A percentile compares a stretch with the other conserved stretches of the same genome.
Conservation (phyloP, 78 protist genomes). For the Dictyostelium intermedium region DNA sequence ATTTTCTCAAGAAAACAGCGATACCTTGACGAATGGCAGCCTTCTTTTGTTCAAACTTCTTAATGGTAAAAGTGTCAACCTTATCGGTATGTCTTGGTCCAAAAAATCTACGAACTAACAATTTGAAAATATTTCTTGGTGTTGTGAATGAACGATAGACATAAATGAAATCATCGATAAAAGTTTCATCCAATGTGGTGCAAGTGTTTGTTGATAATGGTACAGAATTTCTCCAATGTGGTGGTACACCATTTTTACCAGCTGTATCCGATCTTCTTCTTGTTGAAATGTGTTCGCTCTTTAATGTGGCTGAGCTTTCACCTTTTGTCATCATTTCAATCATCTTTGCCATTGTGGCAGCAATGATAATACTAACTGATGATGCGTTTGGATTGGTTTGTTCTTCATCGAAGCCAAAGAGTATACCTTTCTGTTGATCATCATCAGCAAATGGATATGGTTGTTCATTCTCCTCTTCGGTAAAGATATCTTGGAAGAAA, state of each 20-base stretch:
- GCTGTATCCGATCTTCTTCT: conserved; percentile 63
- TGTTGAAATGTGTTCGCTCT: neutral
- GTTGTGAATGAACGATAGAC: conserved; percentile 77
- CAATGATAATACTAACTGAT: conserved; percentile 19
- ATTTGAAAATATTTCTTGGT: conserved; percentile 31
- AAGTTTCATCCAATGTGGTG: conserved; percentile 41
- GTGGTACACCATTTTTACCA: conserved; percentile 27
- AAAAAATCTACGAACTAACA: conserved; percentile 57
- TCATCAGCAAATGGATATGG: conserved; percentile 75
- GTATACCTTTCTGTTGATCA: conserved; percentile 62
- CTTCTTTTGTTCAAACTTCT: conserved; percentile 58
- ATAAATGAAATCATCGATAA: conserved; percentile 59
- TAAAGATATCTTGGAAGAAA: conserved; percentile 41
- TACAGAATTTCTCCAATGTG: conserved; percentile 35
- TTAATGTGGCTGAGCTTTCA: conserved; percentile 3
- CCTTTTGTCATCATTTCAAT: conserved; percentile 68
- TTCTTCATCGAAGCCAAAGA: conserved; percentile 72
- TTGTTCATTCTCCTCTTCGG: conserved; percentile 65
- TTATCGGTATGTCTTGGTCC: conserved; percentile 42
- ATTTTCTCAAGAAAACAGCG: conserved; percentile 18
- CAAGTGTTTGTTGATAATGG: neutral
- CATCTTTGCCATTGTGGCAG: conserved; percentile 59
- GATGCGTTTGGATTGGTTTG: neutral
- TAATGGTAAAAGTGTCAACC: conserved; percentile 19
- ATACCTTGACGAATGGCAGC: conserved; percentile 25